A percentile compares a stretch with the other conserved stretches of the same genome.
These are phyloP conservation scores for Boletus pseudo-olivaceus DNA, from an alignment of 768 basidiomycete species.

Conservation along the genomic window DNA sequence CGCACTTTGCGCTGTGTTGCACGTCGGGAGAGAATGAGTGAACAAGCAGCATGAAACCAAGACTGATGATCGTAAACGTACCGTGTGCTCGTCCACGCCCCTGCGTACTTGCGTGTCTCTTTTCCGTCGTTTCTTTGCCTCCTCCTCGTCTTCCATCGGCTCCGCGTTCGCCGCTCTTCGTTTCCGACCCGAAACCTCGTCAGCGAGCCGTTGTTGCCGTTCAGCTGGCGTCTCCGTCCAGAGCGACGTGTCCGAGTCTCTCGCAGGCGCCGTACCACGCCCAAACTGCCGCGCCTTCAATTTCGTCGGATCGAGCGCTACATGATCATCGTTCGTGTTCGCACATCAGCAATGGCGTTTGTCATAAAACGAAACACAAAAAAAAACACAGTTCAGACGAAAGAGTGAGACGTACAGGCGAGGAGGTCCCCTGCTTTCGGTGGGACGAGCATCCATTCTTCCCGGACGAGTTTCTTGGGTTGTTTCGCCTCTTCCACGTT, in stretches of 20 bases:
- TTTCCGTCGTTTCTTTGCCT: conserved; percentile 52
- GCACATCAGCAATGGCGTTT: neutral
- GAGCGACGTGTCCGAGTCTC: conserved; percentile 54
- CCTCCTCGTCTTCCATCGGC: conserved; percentile 33
- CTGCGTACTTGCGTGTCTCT: conserved; percentile 66
- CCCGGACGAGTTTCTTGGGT: conserved; percentile 75
- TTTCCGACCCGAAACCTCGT: conserved; percentile 92
- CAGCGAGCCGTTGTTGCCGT: conserved; percentile 84
- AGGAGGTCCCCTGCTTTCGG: conserved; percentile 79
- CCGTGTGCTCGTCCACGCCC: conserved; percentile 80
- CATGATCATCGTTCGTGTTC: too few relatives aligned
- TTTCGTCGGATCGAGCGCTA: conserved; percentile 86
- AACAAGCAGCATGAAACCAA: neutral
- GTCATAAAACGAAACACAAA: neutral
- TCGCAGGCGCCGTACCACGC: conserved; percentile 42
- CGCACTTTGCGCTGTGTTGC: conserved; percentile 43
- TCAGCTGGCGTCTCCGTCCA: conserved; percentile 99
- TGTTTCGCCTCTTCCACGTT: conserved; percentile 75
- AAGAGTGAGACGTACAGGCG: conserved; percentile 54
- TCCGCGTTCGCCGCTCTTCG: conserved; percentile 60
- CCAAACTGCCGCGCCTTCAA: conserved; percentile 79
- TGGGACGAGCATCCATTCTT: conserved; percentile 98
- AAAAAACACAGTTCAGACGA: neutral
- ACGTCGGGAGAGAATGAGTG: neutral
- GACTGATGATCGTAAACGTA: conserved; percentile 32